These are phyloP conservation scores for Phyllosticta ampelicida DNA, from an alignment of 2,329 filamentous ascomycete genomes.

Conservation along the genomic window DNA sequence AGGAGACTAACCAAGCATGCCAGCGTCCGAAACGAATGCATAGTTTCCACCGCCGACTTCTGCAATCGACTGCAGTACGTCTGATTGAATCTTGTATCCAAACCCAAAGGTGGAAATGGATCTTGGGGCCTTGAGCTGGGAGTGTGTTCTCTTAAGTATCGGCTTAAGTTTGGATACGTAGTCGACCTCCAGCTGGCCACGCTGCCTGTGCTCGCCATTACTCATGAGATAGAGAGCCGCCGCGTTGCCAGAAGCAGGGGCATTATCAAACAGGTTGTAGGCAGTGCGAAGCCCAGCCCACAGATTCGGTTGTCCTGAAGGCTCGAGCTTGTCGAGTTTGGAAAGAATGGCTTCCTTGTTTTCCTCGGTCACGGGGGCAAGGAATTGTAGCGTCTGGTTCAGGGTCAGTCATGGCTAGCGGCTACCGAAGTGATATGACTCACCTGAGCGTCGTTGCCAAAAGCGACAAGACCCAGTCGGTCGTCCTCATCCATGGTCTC, in stretches of 20 bases:
- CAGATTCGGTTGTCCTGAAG: conserved; percentile 40
- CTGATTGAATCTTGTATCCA: conserved; percentile 40
- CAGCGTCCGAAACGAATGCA: conserved; percentile 50
- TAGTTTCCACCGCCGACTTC: conserved; percentile 49
- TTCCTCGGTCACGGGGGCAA: conserved; percentile 10
- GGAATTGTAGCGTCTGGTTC: neutral
- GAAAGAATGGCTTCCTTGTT: conserved; percentile 36
- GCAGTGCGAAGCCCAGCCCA: conserved; percentile 48
- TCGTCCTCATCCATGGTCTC: conserved; percentile 46
- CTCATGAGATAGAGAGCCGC: conserved; percentile 32
- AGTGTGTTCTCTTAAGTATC: conserved; percentile 16
- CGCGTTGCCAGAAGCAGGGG: neutral
- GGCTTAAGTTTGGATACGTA: conserved; percentile 44
- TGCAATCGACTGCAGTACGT: conserved; percentile 49
- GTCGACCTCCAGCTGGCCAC: conserved; percentile 40
- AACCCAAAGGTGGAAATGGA: conserved; percentile 44
- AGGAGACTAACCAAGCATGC: conserved; percentile 39
- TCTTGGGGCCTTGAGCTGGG: conserved; percentile 13
- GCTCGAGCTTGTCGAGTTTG: conserved; percentile 35
- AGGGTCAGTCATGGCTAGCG: neutral
- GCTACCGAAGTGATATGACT: neutral
- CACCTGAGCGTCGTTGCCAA: conserved; percentile 32
- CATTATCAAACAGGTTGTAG: neutral
- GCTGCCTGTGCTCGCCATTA: conserved; percentile 45
- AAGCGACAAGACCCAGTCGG: conserved; percentile 48